These are phyloP conservation scores for Ogataea pignaliae DNA, from an alignment of 805 yeast genomes.

Conservation along the genomic window DNA sequence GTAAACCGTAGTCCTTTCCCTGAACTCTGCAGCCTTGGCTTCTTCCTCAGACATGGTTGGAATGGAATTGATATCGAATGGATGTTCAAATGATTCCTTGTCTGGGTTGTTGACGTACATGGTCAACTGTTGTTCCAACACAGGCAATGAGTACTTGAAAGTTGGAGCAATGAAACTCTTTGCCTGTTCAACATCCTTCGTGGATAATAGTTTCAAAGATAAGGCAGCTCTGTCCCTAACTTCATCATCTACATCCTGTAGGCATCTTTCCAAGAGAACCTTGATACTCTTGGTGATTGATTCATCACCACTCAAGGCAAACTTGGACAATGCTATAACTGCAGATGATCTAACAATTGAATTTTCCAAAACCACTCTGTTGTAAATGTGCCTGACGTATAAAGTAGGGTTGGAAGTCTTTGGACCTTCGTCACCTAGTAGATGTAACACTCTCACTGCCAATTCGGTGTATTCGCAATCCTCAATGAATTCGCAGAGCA, in stretches of 20 bases:
- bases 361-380: slow-evolving; percentile 93
- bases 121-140: slow-evolving; percentile 74
- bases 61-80: slow-evolving; percentile 69
- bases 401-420: slow-evolving; percentile 77
- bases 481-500: slow-evolving; percentile 93
- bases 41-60: slow-evolving; percentile 68
- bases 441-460: slow-evolving; percentile 85
- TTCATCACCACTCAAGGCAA: slow-evolving; percentile 73
- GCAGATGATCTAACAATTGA: slow-evolving; percentile 95
- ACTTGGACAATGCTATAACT: slow-evolving; percentile 85
- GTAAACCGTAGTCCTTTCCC: slow-evolving; percentile 40
- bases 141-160: slow-evolving; percentile 64
- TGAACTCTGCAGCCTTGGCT: slow-evolving; percentile 57
- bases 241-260: slow-evolving; percentile 89
- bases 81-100: slow-evolving; percentile 41
- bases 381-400: slow-evolving; percentile 93
- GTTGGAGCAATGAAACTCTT: slow-evolving; percentile 61
- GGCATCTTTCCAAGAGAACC: slow-evolving; percentile 74
- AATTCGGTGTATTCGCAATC: slow-evolving; percentile 96
- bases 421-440: slow-evolving; percentile 95
- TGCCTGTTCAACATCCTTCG: slow-evolving; percentile 34
- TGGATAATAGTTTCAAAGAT: slow-evolving; percentile 61
- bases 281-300: slow-evolving; percentile 63
- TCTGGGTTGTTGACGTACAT: slow-evolving; percentile 55
- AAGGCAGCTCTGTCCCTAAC: slow-evolving; percentile 96